Evolutionary conservation across 345 rosid genomes (phyloP).

Genomic region (Clarkia xantiana): DNA sequence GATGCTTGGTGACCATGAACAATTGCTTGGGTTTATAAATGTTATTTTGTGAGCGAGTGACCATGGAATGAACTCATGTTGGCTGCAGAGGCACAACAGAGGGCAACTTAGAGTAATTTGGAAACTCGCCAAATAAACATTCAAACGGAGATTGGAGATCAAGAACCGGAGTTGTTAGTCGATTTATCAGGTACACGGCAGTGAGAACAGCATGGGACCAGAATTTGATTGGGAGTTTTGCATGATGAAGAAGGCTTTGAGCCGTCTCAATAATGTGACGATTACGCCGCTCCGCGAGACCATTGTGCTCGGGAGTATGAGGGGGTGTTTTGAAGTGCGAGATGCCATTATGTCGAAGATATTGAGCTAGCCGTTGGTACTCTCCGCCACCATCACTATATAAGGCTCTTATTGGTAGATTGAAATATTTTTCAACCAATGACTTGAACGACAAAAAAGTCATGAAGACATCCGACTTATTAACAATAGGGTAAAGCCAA

Average conservation of each 20-base stretch:
- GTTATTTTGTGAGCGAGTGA: too few relatives aligned
- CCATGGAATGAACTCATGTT: not conserved
- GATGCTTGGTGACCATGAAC: not conserved
- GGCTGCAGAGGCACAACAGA: not conserved
- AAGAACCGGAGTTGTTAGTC: not conserved
- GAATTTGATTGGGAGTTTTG: not conserved
- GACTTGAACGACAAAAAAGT: slow-evolving; percentile 2
- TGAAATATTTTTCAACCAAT: not conserved
- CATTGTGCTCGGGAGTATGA: slow-evolving; percentile 5
- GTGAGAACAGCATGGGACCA: not conserved
- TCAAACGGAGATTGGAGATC: not conserved
- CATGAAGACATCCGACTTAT: not conserved
- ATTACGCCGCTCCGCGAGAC: not conserved
- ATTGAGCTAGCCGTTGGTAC: not conserved
- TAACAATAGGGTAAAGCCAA: slow-evolving; percentile 2
- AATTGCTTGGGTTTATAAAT: too few relatives aligned
- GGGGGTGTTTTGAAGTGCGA: slow-evolving; percentile 3
- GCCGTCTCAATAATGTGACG: slow-evolving; percentile 1
- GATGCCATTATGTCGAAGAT: not conserved
- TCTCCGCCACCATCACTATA: slow-evolving; percentile 2
- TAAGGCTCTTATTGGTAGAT: not conserved
- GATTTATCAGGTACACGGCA: slow-evolving; percentile 2
- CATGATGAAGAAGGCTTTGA: not conserved
- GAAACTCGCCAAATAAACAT: not conserved
- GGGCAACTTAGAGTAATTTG: not conserved